phyloP scores from a whole-genome alignment of 805 yeast species.

The Metschnikowia chrysomelidarum region DNA sequence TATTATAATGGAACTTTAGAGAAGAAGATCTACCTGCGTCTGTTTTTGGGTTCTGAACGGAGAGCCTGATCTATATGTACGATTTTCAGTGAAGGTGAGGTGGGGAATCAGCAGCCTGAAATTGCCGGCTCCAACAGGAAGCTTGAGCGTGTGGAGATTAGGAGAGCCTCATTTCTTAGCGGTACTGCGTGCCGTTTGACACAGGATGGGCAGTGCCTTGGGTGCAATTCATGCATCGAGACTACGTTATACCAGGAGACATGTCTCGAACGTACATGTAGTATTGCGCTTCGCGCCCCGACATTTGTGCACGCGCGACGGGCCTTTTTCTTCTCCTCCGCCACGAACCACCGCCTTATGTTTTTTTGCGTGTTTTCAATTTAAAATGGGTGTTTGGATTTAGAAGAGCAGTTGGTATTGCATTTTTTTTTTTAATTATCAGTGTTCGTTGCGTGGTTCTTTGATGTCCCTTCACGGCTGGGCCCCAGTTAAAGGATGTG shows the following conservation, averaged over 20 bases:
- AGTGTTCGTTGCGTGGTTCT: too few relatives aligned
- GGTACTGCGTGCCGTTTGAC: slow-evolving; percentile 4
- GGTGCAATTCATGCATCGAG: not conserved
- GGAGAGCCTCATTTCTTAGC: not conserved
- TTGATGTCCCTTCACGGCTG: too few relatives aligned
- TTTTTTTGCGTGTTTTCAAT: too few relatives aligned
- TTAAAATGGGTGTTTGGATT: too few relatives aligned
- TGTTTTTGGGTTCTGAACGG: too few relatives aligned
- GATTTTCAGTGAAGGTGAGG: not conserved
- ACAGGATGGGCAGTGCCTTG: slow-evolving; percentile 4
- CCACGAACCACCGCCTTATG: too few relatives aligned
- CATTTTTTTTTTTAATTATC: too few relatives aligned
- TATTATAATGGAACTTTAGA: too few relatives aligned
- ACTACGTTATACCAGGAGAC: slow-evolving; percentile 4
- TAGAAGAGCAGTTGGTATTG: too few relatives aligned
- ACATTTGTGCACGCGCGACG: slow-evolving; percentile 11
- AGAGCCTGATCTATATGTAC: slow-evolving; percentile 2
- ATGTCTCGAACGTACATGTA: slow-evolving; percentile 2
- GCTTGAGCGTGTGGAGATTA: slow-evolving; percentile 3
- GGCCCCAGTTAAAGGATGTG: too few relatives aligned
- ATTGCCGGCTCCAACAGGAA: slow-evolving; percentile 3
- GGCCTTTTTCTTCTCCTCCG: too few relatives aligned
- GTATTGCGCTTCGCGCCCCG: slow-evolving; percentile 12
- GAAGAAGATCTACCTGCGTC: too few relatives aligned
- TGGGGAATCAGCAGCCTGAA: slow-evolving; percentile 5